Evolutionary conservation across 176 grass and related monocot species (phyloP).

Genomic region (barley (Hordeum vulgare)): MorexV3_pseudomolecules_assembly NC_058520.1:141882858-141883357

Average conservation of each 20-base stretch:
- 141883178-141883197: slow-evolving; percentile 91
- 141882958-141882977: neutral
- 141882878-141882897: slow-evolving; percentile 76
- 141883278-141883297: neutral
- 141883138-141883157: slow-evolving; percentile 6
- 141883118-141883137: slow-evolving; percentile 27
- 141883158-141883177: slow-evolving; percentile 87
- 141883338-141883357: neutral
- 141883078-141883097: neutral
- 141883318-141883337: neutral
- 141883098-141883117: slow-evolving; percentile 16
- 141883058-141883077: neutral
- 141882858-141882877: slow-evolving; percentile 91
- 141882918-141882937: neutral
- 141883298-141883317: neutral
- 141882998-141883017: neutral
- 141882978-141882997: neutral
- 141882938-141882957: neutral
- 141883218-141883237: slow-evolving; percentile 77
- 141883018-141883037: neutral
- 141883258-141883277: neutral
- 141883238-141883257: slow-evolving; percentile 8
- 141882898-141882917: slow-evolving; percentile 79
- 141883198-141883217: slow-evolving; percentile 87
- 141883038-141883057: neutral